These are phyloP conservation scores for Blastobotrys parvus DNA, from an alignment of 805 yeast genomes.

Conservation along the genomic window DNA sequence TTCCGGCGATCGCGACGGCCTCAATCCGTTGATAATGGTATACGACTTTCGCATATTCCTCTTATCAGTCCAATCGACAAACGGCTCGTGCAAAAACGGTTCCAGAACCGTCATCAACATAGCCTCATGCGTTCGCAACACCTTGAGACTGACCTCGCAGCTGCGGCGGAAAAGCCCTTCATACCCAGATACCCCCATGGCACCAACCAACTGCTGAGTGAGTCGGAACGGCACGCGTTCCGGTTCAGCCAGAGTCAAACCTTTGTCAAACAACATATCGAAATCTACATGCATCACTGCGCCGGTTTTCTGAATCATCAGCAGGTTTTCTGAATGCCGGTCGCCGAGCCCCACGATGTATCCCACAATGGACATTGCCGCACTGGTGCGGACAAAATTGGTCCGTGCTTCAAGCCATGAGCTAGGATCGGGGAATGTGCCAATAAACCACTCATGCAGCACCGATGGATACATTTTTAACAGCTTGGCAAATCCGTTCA, in stretches of 20 bases:
- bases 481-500: conserved; percentile 31
- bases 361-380: conserved; percentile 98
- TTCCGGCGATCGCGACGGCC: conserved; percentile 38
- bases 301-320: conserved; percentile 67
- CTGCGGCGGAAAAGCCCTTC: conserved; percentile 85
- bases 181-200: conserved; percentile 77
- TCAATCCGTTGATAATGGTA: conserved; percentile 15
- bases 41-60: conserved; percentile 24
- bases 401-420: conserved; percentile 79
- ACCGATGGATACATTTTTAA: conserved; percentile 37
- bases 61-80: conserved; percentile 62
- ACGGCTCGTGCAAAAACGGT: conserved; percentile 87
- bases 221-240: conserved; percentile 92
- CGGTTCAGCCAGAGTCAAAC: conserved; percentile 64
- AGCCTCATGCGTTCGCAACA: conserved; percentile 72
- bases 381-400: conserved; percentile 66
- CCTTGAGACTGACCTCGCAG: conserved; percentile 70
- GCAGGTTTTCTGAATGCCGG: conserved; percentile 87
- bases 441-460: conserved; percentile 78
- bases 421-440: conserved; percentile 81
- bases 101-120: conserved; percentile 84
- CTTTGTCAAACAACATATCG: conserved; percentile 88
- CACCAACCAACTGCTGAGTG: conserved; percentile 83
- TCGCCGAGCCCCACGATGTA: conserved; percentile 92
- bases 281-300: conserved; percentile 88